phyloP scores from a whole-genome alignment of 1,284 basidiomycete genomes.

The Volvariella surrecta region DNA sequence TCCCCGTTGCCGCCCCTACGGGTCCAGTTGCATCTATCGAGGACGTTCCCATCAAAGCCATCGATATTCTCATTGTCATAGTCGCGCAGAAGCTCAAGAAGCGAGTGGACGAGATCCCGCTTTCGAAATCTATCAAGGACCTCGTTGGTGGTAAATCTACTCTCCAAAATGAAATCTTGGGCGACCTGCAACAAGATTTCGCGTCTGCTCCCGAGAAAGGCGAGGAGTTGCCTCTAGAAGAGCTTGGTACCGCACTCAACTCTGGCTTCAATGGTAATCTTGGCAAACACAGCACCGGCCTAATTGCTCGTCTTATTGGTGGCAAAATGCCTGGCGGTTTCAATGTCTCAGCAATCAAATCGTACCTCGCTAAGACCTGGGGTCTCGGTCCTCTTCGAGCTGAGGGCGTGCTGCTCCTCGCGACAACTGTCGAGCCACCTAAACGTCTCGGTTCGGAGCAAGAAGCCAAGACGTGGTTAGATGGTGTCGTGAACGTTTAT shows the following conservation, averaged over 20 bases:
- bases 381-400: constrained; percentile 85
- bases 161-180: constrained; percentile 93
- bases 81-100: constrained; percentile 99
- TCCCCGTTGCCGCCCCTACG: constrained; percentile 36
- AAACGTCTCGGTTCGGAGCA: constrained; percentile 90
- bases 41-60: constrained; percentile 87
- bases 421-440: constrained; percentile 86
- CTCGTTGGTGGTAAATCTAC: constrained; percentile 98
- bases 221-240: constrained; percentile 93
- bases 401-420: constrained; percentile 88
- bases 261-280: constrained; percentile 81
- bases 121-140: constrained; percentile 97
- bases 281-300: constrained; percentile 91
- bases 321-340: constrained; percentile 99
- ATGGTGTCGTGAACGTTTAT: constrained; percentile 78
- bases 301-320: constrained; percentile 88
- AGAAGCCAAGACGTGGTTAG: constrained; percentile 93
- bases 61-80: constrained; percentile 84
- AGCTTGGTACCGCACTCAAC: constrained; percentile 82
- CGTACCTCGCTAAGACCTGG: constrained; percentile 86
- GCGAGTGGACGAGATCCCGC: constrained; percentile 78
- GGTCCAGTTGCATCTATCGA: constrained; percentile 71
- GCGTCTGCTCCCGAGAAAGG: constrained; percentile 93
- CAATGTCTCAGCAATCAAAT: constrained; percentile 90
- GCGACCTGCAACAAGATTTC: constrained; percentile 89